These are phyloP conservation scores for Inonotus hispidus DNA, from an alignment of 1,284 basidiomycete genomes.

Conservation along the genomic window DNA sequence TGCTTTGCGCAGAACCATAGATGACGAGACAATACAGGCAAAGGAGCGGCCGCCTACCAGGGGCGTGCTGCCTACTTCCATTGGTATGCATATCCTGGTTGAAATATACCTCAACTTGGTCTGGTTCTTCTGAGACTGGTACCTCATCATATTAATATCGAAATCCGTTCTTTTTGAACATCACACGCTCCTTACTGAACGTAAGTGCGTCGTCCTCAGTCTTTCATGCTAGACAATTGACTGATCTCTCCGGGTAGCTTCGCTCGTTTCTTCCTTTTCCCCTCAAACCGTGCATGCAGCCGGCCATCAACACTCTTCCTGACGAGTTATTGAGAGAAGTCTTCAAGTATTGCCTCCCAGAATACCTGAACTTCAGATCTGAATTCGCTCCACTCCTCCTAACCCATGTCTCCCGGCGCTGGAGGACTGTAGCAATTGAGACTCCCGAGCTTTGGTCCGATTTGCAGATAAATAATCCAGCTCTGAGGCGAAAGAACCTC, in stretches of 20 bases:
- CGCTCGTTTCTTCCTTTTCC: neutral
- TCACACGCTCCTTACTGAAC: slow-evolving; percentile 6
- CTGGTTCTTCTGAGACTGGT: neutral
- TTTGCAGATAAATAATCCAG: slow-evolving; percentile 1
- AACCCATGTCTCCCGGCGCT: slow-evolving; percentile 13
- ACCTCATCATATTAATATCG: neutral
- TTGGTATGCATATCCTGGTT: neutral
- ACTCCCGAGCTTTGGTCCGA: slow-evolving; percentile 11
- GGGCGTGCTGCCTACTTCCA: neutral
- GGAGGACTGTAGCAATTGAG: slow-evolving; percentile 4
- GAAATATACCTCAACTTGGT: neutral
- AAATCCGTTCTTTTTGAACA: neutral
- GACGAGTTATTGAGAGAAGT: slow-evolving; percentile 7
- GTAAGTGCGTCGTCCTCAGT: neutral
- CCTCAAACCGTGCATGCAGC: slow-evolving; percentile 2
- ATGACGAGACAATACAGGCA: neutral
- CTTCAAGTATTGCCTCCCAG: slow-evolving; percentile 7
- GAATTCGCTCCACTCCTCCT: slow-evolving; percentile 11
- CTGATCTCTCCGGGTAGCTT: neutral
- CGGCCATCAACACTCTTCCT: slow-evolving; percentile 4
- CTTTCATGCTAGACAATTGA: neutral
- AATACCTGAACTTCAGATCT: slow-evolving; percentile 5
- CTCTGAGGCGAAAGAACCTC: slow-evolving; percentile 1
- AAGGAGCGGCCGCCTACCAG: neutral
- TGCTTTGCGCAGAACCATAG: neutral